Conservation (phyloP, 371 early-diverging fungal species). For the Haplosporangium sp. region DNA sequence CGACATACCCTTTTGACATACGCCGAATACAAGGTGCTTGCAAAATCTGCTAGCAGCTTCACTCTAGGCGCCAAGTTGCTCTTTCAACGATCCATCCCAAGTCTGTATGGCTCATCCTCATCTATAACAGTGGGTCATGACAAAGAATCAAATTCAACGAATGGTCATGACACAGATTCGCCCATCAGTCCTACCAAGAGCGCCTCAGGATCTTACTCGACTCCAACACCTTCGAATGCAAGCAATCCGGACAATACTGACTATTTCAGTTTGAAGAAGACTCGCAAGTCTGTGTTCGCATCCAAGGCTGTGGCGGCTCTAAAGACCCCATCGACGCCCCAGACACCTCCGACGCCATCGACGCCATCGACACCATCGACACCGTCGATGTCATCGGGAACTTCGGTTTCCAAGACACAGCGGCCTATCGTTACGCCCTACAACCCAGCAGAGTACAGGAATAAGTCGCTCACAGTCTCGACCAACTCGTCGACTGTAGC, state of each 20-base stretch:
- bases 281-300: slow-evolving; percentile 28
- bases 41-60: slow-evolving; percentile 48
- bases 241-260: slow-evolving; percentile 21
- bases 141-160: slow-evolving; percentile 7
- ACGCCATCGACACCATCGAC: too few relatives aligned
- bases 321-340: slow-evolving; percentile 26
- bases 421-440: slow-evolving; percentile 50
- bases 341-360: background rate
- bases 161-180: slow-evolving; percentile 7
- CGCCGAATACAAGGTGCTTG: slow-evolving; percentile 39
- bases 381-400: too few relatives aligned
- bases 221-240: slow-evolving; percentile 12
- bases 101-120: slow-evolving; percentile 20
- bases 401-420: slow-evolving; percentile 3
- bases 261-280: slow-evolving; percentile 45
- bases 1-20: slow-evolving; percentile 48
- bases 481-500: background rate
- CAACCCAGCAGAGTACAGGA: slow-evolving; percentile 47
- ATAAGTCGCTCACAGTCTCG: slow-evolving; percentile 30
- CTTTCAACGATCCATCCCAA: slow-evolving; percentile 43
- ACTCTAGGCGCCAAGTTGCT: slow-evolving; percentile 49
- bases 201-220: slow-evolving; percentile 1
- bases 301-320: slow-evolving; percentile 46
- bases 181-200: slow-evolving; percentile 17
- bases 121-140: background rate